phyloP scores from a whole-genome alignment of 768 basidiomycete species.

The Rhizopogon vesiculosus region DNA sequence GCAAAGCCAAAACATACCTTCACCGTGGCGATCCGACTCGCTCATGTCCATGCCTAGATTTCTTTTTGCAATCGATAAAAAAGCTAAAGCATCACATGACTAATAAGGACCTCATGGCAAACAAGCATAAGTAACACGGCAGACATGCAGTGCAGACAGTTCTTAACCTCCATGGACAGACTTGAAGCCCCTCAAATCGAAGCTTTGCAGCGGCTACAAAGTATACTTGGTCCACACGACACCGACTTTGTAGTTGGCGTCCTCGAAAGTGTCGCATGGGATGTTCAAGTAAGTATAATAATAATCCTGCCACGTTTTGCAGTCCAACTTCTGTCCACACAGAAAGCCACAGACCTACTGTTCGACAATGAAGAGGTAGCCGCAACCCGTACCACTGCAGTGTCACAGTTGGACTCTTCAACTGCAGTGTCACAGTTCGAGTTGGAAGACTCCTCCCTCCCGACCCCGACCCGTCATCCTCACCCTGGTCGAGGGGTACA shows the following conservation, averaged over 20 bases:
- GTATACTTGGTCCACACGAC: conserved; percentile 33
- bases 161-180: conserved; percentile 8
- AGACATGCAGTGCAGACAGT: too few species aligned
- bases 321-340: neutral
- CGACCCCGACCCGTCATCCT: conserved; percentile 19
- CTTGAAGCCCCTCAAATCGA: conserved; percentile 7
- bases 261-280: conserved; percentile 62
- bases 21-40: neutral
- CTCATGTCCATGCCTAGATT: neutral
- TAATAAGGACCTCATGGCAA: neutral
- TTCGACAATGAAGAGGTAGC: neutral
- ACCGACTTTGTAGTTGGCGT: conserved; percentile 58
- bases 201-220: conserved; percentile 12
- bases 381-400: conserved; percentile 6
- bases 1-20: neutral
- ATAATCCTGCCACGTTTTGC: too few species aligned
- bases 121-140: neutral
- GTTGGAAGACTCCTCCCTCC: conserved; percentile 43
- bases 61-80: neutral
- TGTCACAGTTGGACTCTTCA: conserved; percentile 22
- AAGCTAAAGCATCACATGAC: neutral
- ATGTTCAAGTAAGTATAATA: conserved; percentile 52
- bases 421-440: conserved; percentile 37
- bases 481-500: conserved; percentile 14
- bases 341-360: conserved; percentile 7